These are phyloP conservation scores for Cyberlindnera mrakii DNA, from an alignment of 805 yeast genomes.

Conservation along the genomic window DNA sequence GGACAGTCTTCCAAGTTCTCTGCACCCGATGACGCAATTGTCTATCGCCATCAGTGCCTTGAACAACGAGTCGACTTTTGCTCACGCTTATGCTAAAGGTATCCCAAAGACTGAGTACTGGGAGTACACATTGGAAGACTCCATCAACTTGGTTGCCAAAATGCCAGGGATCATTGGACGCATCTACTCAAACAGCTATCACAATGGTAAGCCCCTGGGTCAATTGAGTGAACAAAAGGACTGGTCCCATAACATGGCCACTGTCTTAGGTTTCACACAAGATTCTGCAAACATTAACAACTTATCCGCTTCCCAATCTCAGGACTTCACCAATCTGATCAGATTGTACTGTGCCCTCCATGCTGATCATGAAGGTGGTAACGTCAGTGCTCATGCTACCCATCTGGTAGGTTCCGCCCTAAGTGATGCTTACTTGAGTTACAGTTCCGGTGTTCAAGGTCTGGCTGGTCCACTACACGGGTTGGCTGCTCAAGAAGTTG, in stretches of 20 bases:
- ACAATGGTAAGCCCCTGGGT: constrained; percentile 49
- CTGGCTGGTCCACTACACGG: constrained; percentile 87
- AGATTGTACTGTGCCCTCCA: constrained; percentile 70
- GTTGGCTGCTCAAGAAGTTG: constrained; percentile 80
- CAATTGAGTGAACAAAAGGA: constrained; percentile 49
- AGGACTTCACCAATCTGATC: constrained; percentile 62
- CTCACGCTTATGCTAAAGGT: constrained; percentile 66
- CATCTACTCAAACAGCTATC: constrained; percentile 59
- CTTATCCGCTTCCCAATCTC: constrained; percentile 32
- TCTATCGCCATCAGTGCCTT: constrained; percentile 70
- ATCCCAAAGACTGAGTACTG: constrained; percentile 65
- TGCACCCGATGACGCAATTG: constrained; percentile 84
- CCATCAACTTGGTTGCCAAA: constrained; percentile 62
- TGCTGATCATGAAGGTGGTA: constrained; percentile 82
- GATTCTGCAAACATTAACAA: constrained; percentile 29
- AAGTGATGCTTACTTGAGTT: constrained; percentile 68
- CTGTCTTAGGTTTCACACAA: constrained; percentile 51
- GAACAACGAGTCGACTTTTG: constrained; percentile 66
- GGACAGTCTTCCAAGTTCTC: constrained; percentile 56
- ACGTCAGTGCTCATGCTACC: constrained; percentile 77
- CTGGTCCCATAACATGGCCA: constrained; percentile 69
- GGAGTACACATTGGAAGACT: constrained; percentile 72
- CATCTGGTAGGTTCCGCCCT: constrained; percentile 80
- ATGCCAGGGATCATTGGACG: constrained; percentile 71
- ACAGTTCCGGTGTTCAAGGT: constrained; percentile 76